phyloP scores from a whole-genome alignment of 352 stramenopile species.

The Phytophthora pinifolia region DNA sequence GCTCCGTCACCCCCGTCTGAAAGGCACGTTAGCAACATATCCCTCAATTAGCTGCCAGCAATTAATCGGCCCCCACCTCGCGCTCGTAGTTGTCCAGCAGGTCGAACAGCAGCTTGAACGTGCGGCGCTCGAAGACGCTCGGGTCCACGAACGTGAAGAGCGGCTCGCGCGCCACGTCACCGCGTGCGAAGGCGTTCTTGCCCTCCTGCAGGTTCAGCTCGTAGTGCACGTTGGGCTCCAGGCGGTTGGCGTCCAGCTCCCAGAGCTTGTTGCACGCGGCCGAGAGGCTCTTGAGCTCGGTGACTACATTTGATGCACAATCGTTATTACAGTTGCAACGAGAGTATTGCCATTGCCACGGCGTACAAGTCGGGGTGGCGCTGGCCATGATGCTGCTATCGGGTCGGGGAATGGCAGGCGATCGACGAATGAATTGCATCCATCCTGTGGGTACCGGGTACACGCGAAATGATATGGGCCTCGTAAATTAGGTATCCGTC shows the following conservation, averaged over 20 bases:
- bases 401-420: slow-evolving; percentile 1
- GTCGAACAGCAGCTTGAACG: slow-evolving; percentile 89
- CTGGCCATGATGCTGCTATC: slow-evolving; percentile 35
- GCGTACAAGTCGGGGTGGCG: slow-evolving; percentile 48
- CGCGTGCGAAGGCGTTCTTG: slow-evolving; percentile 89
- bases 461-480: no score
- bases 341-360: slow-evolving; percentile 1
- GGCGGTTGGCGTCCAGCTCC: slow-evolving; percentile 85
- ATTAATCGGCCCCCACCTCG: slow-evolving; percentile 36
- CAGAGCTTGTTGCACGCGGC: slow-evolving; percentile 89
- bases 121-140: slow-evolving; percentile 87
- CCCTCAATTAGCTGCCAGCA: background rate
- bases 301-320: slow-evolving; percentile 17
- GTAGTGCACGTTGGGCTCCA: slow-evolving; percentile 91
- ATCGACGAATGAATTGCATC: slow-evolving; percentile 29
- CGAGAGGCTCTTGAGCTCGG: slow-evolving; percentile 65
- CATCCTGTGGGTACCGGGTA: no score
- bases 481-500: no score
- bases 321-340: background rate
- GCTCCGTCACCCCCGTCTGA: slow-evolving; percentile 86
- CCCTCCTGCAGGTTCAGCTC: slow-evolving; percentile 92
- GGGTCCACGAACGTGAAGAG: slow-evolving; percentile 92
- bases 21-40: slow-evolving; percentile 5
- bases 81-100: slow-evolving; percentile 92
- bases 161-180: slow-evolving; percentile 85